Evolutionary conservation across 2,329 filamentous ascomycete species (phyloP).

Genomic region (Colletotrichum godetiae): DNA sequence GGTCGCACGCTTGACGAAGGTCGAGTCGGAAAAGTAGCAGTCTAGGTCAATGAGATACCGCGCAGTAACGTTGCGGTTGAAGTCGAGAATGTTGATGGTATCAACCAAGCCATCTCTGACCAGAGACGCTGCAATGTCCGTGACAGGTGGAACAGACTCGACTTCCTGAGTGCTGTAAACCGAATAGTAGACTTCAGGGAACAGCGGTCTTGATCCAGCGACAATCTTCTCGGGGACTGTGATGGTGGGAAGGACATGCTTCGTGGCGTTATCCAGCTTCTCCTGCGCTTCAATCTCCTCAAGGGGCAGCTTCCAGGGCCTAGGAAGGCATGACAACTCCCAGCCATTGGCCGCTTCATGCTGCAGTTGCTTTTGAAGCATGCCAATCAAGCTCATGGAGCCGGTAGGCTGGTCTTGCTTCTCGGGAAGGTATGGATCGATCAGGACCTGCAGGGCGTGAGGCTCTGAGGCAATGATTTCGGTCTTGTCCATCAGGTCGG

Average conservation of each 20-base stretch:
- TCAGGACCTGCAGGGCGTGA: slow-evolving; percentile 84
- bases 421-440: slow-evolving; percentile 83
- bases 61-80: slow-evolving; percentile 88
- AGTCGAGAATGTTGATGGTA: slow-evolving; percentile 93
- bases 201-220: slow-evolving; percentile 80
- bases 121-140: slow-evolving; percentile 82
- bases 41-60: slow-evolving; percentile 94
- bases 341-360: slow-evolving; percentile 79
- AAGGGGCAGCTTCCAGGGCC: slow-evolving; percentile 73
- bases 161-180: slow-evolving; percentile 90
- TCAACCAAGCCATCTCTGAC: slow-evolving; percentile 89
- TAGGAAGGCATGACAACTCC: slow-evolving; percentile 76
- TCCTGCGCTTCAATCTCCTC: slow-evolving; percentile 70
- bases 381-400: slow-evolving; percentile 76
- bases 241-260: slow-evolving; percentile 83
- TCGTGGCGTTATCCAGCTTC: slow-evolving; percentile 70
- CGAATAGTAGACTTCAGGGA: slow-evolving; percentile 94
- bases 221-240: slow-evolving; percentile 80
- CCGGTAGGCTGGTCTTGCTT: slow-evolving; percentile 72
- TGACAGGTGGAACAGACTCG: slow-evolving; percentile 84
- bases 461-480: slow-evolving; percentile 93
- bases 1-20: slow-evolving; percentile 93
- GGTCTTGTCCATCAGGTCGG: slow-evolving; percentile 88
- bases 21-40: slow-evolving; percentile 90
- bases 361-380: slow-evolving; percentile 89